Evolutionary conservation across 768 basidiomycete species (phyloP), one percentile per base, ranked within the genome.

Genomic region (Jaapia argillacea): DNA sequence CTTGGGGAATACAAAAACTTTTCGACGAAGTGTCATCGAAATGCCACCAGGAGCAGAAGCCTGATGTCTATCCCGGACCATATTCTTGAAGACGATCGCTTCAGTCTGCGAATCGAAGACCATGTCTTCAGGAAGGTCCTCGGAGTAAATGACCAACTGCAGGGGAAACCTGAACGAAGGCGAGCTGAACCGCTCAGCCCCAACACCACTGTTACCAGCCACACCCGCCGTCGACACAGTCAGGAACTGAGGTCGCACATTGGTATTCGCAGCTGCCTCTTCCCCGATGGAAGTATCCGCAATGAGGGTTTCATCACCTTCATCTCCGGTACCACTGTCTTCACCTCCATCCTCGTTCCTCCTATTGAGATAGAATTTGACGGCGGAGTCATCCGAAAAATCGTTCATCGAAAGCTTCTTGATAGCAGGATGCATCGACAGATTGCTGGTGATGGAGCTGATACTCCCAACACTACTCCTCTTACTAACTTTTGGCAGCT

Each of bases 381-480:
- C 93, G 0, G 85, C 81, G 3, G 92, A 91, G 57, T 98, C 96
- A 52, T 99, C 96, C 35, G 87, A 87, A 57, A 93, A 98, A 58
- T 98, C 96, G 54, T 93, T 96, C 90, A 96, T 94, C 36, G 86
- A 79, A 31, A 98, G 67, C 58, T 86, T 88, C 56, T 79, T 82
- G 62, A 98, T 99, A 13, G 96, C 93, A 14, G 94, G 93, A 56
- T 97, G 89, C 77, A 88, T 83, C 3, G 85, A 87, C 22, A 98
- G 70, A 56, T 93, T 92, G 57, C 88, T 92, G 25, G 85, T 74
- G 20, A 99, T 70, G n/a, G 90, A 93, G 54, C 81, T 90, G 52
- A 99, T 93, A 58, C 89, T 93, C 28, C 91, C 88, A 43, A 97
- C 78, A 48, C 86, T 90, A 51, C 88, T 91, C 45, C 94, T 69